Evolutionary conservation across 345 rosid species (phyloP).

Genomic region (Stellera chamaejasme): DNA sequence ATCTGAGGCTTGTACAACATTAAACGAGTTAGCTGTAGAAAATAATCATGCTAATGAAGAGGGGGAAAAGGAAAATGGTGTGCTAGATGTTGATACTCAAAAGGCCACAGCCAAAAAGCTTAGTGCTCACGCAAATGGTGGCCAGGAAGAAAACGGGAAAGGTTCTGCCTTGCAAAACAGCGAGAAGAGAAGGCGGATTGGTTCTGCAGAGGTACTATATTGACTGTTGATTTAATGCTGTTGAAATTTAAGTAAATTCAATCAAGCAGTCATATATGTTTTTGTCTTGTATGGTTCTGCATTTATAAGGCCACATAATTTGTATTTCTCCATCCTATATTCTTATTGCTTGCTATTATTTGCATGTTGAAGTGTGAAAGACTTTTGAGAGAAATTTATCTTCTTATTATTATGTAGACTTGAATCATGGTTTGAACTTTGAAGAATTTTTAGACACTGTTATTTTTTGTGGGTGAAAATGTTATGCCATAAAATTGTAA

Average conservation of each 20-base stretch:
- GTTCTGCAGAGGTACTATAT: slow-evolving; percentile 51
- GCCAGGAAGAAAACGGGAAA: slow-evolving; percentile 24
- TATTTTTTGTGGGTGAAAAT: background rate
- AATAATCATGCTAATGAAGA: slow-evolving; percentile 12
- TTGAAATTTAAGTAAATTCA: no score
- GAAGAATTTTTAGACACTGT: no score
- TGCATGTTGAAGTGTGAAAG: no score
- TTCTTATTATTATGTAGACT: no score
- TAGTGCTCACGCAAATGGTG: slow-evolving; percentile 25
- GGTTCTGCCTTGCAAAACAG: slow-evolving; percentile 31
- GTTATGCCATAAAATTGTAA: no score
- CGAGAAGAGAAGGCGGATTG: slow-evolving; percentile 31
- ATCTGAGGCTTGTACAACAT: slow-evolving; percentile 15
- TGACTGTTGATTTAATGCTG: background rate
- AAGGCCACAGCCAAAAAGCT: slow-evolving; percentile 26
- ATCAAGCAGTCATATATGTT: no score
- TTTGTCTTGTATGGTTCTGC: no score
- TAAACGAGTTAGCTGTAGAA: slow-evolving; percentile 10
- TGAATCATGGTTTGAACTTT: no score
- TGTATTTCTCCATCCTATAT: no score
- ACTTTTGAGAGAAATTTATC: no score
- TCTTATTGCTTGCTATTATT: no score
- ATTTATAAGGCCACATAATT: no score
- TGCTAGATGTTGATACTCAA: slow-evolving; percentile 3
- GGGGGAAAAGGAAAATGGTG: slow-evolving; percentile 3